Evolutionary conservation across 2,329 filamentous ascomycete species (phyloP).

Genomic region (Fusarium pseudocircinatum): DNA sequence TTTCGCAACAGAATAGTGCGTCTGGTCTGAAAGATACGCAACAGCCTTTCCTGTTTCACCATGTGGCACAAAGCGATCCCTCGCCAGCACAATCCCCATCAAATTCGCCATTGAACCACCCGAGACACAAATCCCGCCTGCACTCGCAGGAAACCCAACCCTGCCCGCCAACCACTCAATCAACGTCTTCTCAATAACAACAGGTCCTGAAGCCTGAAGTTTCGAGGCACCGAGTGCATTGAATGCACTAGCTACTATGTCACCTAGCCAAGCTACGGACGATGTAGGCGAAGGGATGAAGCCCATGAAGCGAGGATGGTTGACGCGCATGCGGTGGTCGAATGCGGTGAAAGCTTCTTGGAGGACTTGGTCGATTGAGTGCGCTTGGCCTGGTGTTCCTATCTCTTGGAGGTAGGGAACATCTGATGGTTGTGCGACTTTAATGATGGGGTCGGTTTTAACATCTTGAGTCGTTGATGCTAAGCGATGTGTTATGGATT

Average conservation of each 20-base stretch:
- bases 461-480: constrained; percentile 15
- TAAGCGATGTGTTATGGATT: constrained; percentile 2
- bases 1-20: constrained; percentile 22
- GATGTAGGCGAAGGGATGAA: constrained; percentile 39
- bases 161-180: constrained; percentile 34
- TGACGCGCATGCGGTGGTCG: constrained; percentile 25
- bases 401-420: constrained; percentile 11
- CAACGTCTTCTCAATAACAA: constrained; percentile 39
- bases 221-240: constrained; percentile 34
- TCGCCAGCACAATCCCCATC: constrained; percentile 35
- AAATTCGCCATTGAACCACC: constrained; percentile 43
- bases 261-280: constrained; percentile 38
- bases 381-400: constrained; percentile 11
- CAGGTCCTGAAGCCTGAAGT: constrained; percentile 34
- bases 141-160: constrained; percentile 25
- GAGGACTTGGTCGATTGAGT: constrained; percentile 19
- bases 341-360: constrained; percentile 17
- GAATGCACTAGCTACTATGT: constrained; percentile 30
- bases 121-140: constrained; percentile 39
- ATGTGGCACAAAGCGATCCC: constrained; percentile 24
- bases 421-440: constrained; percentile 17
- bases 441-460: constrained; percentile 15
- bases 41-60: background rate
- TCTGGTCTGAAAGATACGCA: constrained; percentile 15
- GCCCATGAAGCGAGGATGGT: constrained; percentile 31